A percentile compares a stretch with the other conserved stretches of the same genome.
Conservation (phyloP, 1,139 yeast species). For the Suhomyces panamericanus region DNA sequence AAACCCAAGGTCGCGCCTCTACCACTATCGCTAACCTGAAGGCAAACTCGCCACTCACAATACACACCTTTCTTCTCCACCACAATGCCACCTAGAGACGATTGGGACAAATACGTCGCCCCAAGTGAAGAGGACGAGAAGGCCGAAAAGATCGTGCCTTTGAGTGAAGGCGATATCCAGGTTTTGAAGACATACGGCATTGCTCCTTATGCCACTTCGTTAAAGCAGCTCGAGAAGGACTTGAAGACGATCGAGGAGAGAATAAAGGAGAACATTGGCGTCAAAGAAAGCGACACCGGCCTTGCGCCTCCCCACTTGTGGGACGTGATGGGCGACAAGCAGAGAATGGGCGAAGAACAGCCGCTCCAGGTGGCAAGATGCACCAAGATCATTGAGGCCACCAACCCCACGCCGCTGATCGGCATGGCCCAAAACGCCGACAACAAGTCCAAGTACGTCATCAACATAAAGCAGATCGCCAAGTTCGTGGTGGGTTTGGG, state of each 20-base stretch:
- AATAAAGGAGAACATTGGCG: conserved; percentile 91
- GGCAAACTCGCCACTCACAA: conserved; percentile 11
- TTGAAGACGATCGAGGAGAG: conserved; percentile 77
- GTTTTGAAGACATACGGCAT: conserved; percentile 96
- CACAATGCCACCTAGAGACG: conserved; percentile 78
- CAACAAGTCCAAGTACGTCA: conserved; percentile 87
- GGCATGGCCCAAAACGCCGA: conserved; percentile 60
- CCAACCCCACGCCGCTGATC: conserved; percentile 35
- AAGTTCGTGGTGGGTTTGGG: conserved; percentile 96
- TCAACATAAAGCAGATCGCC: conserved; percentile 96
- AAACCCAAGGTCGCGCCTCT: neutral
- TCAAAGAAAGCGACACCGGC: conserved; percentile 94
- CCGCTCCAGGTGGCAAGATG: conserved; percentile 98
- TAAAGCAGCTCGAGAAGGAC: conserved; percentile 83
- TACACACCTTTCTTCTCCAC: neutral
- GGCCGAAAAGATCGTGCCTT: conserved; percentile 75
- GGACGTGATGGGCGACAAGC: conserved; percentile 97
- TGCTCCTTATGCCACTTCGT: conserved; percentile 85
- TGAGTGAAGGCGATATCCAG: conserved; percentile 95
- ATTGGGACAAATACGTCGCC: conserved; percentile 96
- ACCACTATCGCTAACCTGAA: conserved; percentile 1
- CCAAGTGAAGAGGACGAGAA: conserved; percentile 70
- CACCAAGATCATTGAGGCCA: conserved; percentile 85
- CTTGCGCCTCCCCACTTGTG: conserved; percentile 92
- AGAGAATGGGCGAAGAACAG: conserved; percentile 88